Evolutionary conservation across 2,329 filamentous ascomycete genomes (phyloP).

Genomic region (Teratosphaeria viscida): DNA sequence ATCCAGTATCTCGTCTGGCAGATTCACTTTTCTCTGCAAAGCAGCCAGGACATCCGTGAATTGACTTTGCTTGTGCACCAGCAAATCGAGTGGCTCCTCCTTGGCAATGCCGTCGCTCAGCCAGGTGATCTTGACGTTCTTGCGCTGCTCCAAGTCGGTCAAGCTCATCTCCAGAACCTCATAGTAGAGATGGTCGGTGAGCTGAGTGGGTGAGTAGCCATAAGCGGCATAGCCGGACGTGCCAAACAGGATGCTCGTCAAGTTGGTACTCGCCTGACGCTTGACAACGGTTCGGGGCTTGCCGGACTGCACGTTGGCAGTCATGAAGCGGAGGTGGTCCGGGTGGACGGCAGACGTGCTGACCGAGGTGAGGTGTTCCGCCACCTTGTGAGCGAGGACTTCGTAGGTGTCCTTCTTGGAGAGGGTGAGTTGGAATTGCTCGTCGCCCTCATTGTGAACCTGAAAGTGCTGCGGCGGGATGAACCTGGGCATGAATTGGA

Average conservation of each 20-base stretch:
- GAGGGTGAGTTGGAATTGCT: conserved; percentile 64
- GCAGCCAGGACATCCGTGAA: conserved; percentile 67
- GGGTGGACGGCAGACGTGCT: conserved; percentile 49
- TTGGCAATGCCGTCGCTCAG: conserved; percentile 84
- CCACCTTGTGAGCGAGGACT: conserved; percentile 72
- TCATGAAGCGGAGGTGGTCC: conserved; percentile 85
- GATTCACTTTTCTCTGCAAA: conserved; percentile 68
- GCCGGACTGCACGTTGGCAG: conserved; percentile 64
- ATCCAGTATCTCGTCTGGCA: conserved; percentile 64
- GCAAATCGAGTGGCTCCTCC: conserved; percentile 73
- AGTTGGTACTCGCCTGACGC: conserved; percentile 57
- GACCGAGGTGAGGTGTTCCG: conserved; percentile 49
- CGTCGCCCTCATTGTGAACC: conserved; percentile 39
- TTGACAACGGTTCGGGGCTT: conserved; percentile 72
- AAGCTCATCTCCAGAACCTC: conserved; percentile 92
- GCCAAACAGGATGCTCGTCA: conserved; percentile 63
- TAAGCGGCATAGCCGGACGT: conserved; percentile 55
- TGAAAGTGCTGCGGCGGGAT: conserved; percentile 27
- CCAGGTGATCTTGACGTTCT: conserved; percentile 71
- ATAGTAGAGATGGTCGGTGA: conserved; percentile 68
- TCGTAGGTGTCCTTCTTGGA: conserved; percentile 89
- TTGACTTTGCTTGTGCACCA: conserved; percentile 77
- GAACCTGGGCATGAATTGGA: conserved; percentile 62
- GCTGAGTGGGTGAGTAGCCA: conserved; percentile 49
- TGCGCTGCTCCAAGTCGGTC: conserved; percentile 87